Evolutionary conservation across 2,329 filamentous ascomycete genomes (phyloP).

Genomic region (Fusarium dimerum): DNA sequence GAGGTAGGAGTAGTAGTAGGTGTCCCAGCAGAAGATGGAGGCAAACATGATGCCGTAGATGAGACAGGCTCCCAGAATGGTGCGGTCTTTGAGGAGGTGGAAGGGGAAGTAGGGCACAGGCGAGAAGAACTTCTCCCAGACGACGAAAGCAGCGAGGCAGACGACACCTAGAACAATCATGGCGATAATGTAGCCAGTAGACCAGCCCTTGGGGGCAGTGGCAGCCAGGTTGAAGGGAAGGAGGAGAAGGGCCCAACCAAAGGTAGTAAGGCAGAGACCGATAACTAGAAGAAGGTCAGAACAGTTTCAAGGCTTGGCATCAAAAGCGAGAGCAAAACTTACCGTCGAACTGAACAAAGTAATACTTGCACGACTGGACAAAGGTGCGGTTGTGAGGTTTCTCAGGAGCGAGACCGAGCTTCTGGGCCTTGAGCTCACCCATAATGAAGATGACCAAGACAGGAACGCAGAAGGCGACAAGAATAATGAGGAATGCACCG

Average conservation of each 20-base stretch:
- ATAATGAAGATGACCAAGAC: slow-evolving; percentile 36
- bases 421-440: slow-evolving; percentile 49
- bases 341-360: slow-evolving; percentile 60
- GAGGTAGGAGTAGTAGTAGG: slow-evolving; percentile 53
- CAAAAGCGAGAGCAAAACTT: slow-evolving; percentile 35
- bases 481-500: slow-evolving; percentile 63
- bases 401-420: slow-evolving; percentile 45
- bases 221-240: slow-evolving; percentile 48
- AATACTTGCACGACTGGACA: slow-evolving; percentile 49
- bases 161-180: slow-evolving; percentile 52
- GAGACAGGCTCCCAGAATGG: slow-evolving; percentile 13
- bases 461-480: slow-evolving; percentile 49
- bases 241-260: slow-evolving; percentile 51
- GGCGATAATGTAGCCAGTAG: slow-evolving; percentile 44
- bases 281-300: slow-evolving; percentile 36
- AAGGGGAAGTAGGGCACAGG: slow-evolving; percentile 23
- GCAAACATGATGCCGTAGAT: slow-evolving; percentile 20
- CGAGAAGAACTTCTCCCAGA: slow-evolving; percentile 14
- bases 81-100: slow-evolving; percentile 14
- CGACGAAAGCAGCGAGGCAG: slow-evolving; percentile 21
- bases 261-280: slow-evolving; percentile 52
- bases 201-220: slow-evolving; percentile 39
- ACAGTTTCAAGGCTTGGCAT: slow-evolving; percentile 10
- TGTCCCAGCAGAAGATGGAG: slow-evolving; percentile 40
- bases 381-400: slow-evolving; percentile 45